These are phyloP conservation scores for Rhizopogon parksii DNA, from an alignment of 1,284 basidiomycete species.

Conservation along the genomic window DNA sequence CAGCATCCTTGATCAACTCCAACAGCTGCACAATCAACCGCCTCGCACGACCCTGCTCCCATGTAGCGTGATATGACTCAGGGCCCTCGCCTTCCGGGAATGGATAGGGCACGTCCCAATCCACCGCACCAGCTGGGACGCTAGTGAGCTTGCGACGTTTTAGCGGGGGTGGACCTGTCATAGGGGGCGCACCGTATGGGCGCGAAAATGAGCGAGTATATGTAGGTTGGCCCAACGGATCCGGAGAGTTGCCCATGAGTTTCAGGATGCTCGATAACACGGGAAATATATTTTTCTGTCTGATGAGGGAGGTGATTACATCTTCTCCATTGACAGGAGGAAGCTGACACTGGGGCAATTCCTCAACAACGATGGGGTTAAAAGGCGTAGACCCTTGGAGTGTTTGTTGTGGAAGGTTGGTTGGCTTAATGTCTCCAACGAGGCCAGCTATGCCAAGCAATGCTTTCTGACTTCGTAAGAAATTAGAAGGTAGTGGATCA, in stretches of 20 bases:
- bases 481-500: conserved; percentile 56
- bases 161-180: conserved; percentile 19
- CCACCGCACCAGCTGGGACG: conserved; percentile 68
- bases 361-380: conserved; percentile 67
- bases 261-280: conserved; percentile 55
- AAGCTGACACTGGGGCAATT: conserved; percentile 31
- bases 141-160: conserved; percentile 58
- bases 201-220: conserved; percentile 17
- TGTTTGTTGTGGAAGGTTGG: conserved; percentile 20
- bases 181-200: background rate
- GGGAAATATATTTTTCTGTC: conserved; percentile 61
- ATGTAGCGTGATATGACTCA: conserved; percentile 46
- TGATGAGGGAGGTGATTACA: conserved; percentile 49
- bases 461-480: conserved; percentile 63
- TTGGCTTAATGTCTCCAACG: conserved; percentile 56
- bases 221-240: background rate
- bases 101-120: conserved; percentile 77
- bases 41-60: conserved; percentile 57
- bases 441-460: conserved; percentile 65
- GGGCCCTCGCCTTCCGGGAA: conserved; percentile 66
- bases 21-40: conserved; percentile 57
- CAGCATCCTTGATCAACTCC: conserved; percentile 51
- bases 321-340: conserved; percentile 47
- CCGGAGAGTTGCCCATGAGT: conserved; percentile 33
- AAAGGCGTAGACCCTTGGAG: conserved; percentile 44